phyloP scores from a whole-genome alignment of 2,329 filamentous ascomycete genomes.

The Paracorniculantispora psalliotae region DNA sequence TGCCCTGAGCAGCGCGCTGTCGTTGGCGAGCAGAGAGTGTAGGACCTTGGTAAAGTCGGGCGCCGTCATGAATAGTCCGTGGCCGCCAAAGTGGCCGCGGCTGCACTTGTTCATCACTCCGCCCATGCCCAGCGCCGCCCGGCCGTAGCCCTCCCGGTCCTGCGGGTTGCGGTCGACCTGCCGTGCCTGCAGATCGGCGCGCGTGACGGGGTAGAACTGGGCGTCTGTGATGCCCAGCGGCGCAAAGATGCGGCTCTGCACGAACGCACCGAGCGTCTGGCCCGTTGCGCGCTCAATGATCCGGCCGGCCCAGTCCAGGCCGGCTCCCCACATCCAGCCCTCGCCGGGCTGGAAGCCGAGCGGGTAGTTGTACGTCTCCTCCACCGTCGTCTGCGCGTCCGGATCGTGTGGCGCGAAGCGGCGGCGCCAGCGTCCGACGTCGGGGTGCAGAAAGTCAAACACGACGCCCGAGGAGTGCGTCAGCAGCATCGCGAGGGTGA shows the following conservation, averaged over 20 bases:
- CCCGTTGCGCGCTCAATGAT: slow-evolving; percentile 45
- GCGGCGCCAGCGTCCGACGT: slow-evolving; percentile 30
- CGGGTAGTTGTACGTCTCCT: slow-evolving; percentile 38
- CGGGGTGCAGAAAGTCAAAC: slow-evolving; percentile 39
- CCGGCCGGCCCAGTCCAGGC: slow-evolving; percentile 49
- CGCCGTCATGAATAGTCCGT: slow-evolving; percentile 35
- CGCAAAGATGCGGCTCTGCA: slow-evolving; percentile 39
- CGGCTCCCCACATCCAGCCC: slow-evolving; percentile 45
- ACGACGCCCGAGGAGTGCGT: slow-evolving; percentile 44
- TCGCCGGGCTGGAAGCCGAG: slow-evolving; percentile 47
- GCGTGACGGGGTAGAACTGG: slow-evolving; percentile 34
- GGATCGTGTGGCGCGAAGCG: slow-evolving; percentile 21
- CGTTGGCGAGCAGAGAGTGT: slow-evolving; percentile 42
- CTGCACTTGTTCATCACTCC: slow-evolving; percentile 29
- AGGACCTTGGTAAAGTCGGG: slow-evolving; percentile 41
- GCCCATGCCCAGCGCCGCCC: slow-evolving; percentile 28
- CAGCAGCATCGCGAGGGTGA: slow-evolving; percentile 48
- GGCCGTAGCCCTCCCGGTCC: slow-evolving; percentile 31
- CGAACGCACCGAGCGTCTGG: slow-evolving; percentile 35
- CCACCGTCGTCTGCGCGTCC: slow-evolving; percentile 27
- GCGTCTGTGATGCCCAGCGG: slow-evolving; percentile 38
- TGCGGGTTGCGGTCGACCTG: slow-evolving; percentile 34
- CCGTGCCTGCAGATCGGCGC: slow-evolving; percentile 29
- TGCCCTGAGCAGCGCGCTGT: slow-evolving; percentile 41
- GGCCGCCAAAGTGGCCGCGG: slow-evolving; percentile 43